Base-by-base conservation (phyloP, 805 yeast genomes). In the Maudiozyma barnettii region DNA sequence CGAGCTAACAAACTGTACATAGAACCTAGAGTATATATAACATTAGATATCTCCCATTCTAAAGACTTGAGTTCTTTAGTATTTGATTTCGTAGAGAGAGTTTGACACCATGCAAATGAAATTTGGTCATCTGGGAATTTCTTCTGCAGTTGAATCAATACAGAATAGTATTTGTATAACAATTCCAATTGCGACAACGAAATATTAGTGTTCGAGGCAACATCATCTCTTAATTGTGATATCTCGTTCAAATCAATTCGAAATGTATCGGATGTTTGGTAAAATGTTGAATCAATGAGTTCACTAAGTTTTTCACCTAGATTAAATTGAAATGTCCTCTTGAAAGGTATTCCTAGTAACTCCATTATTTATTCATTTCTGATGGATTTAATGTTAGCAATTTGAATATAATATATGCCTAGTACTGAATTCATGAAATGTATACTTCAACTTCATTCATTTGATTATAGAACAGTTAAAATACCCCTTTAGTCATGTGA, bases 21-120 rank as follows among this genome's bases (percentile, higher is more conserved):
- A 0, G 87, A 74, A 0, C 81, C 96, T 37, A 85, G 61, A 61
- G 87, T 89, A 66, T 76, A 89, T 5, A 81, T 56, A 0, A 85
- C 60, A 57, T 84, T 84, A 39, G 75, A 58, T 51, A 70, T 71
- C 60, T 90, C 97, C 56, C 75, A 79, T 21, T 60, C 52, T 4
- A 85, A 59, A 0, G 88, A 77, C 36, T 69, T 57, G 43, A 64
- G 69, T 16, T 72, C 66, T 1, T 79, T 76, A 0, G 78, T 76
- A 7, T 72, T 64, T 2, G 75, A 70, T 18, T 79, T 68, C 45
- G 75, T 74, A 0, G 85, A 82, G 4, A 85, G 64, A 0, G 87
- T 77, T 20, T 82, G 81, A 57, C 68, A 77, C 98, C 97, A 91
- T 0, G 78, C 71, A 53, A 87, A 82, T 36, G 71, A 74, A 8